Conservation (phyloP, 164 flowering plant species). For the Santalum album region DNA sequence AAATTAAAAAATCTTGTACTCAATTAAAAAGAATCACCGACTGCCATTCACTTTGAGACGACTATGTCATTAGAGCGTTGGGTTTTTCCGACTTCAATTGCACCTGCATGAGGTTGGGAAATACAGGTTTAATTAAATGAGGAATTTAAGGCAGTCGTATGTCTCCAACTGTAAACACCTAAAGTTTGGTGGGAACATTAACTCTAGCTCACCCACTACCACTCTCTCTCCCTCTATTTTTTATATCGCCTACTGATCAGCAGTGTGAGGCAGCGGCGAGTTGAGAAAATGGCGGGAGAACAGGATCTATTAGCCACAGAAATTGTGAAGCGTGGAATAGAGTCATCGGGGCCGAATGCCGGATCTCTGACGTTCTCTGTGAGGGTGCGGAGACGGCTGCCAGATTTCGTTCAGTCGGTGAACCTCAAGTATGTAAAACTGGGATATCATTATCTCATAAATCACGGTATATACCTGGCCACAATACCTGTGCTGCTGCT, state of each 20-base stretch:
- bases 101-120: no score
- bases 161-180: slow-evolving; percentile 22
- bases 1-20: no score
- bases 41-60: no score
- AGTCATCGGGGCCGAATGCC: slow-evolving; percentile 69
- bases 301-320: slow-evolving; percentile 72
- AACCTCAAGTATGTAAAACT: slow-evolving; percentile 86
- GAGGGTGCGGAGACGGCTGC: slow-evolving; percentile 67
- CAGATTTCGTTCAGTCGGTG: slow-evolving; percentile 78
- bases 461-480: slow-evolving; percentile 65
- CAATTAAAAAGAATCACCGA: no score
- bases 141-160: slow-evolving; percentile 28
- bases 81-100: no score
- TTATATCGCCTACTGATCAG: background rate
- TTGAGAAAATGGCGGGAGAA: slow-evolving; percentile 15
- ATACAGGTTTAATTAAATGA: slow-evolving; percentile 14
- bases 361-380: slow-evolving; percentile 78
- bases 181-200: slow-evolving; percentile 36
- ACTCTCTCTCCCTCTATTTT: background rate
- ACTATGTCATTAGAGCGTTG: no score
- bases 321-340: slow-evolving; percentile 81
- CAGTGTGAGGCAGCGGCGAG: background rate
- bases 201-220: slow-evolving; percentile 35
- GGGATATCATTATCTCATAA: slow-evolving; percentile 84
- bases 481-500: slow-evolving; percentile 59